These are phyloP conservation scores for Hirschioporus abietinus DNA, from an alignment of 768 basidiomycete species.

Conservation along the genomic window DNA sequence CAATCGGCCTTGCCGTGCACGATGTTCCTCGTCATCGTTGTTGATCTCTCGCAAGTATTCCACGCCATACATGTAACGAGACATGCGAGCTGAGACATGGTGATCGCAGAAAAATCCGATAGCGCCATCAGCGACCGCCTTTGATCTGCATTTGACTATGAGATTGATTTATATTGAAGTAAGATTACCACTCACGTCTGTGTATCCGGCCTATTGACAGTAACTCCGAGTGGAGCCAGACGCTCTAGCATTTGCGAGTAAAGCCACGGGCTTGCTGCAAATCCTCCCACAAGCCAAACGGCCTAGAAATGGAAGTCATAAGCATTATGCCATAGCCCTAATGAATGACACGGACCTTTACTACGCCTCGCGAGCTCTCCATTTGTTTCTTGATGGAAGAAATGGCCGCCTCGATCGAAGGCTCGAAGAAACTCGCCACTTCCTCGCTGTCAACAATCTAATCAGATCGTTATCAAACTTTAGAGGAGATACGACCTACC, in stretches of 20 bases:
- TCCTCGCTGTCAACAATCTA: slow-evolving; percentile 24
- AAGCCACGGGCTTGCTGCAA: slow-evolving; percentile 78
- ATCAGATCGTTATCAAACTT: slow-evolving; percentile 16
- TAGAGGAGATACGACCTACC: slow-evolving; percentile 36
- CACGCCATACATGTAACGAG: slow-evolving; percentile 77
- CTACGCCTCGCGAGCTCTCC: slow-evolving; percentile 58
- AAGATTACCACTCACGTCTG: slow-evolving; percentile 52
- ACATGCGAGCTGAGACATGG: slow-evolving; percentile 76
- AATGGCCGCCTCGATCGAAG: slow-evolving; percentile 70
- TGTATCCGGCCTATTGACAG: slow-evolving; percentile 70
- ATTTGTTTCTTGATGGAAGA: slow-evolving; percentile 67
- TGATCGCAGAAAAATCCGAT: slow-evolving; percentile 84
- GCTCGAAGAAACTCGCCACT: slow-evolving; percentile 73
- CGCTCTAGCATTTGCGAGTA: slow-evolving; percentile 71
- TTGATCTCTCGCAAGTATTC: slow-evolving; percentile 71
- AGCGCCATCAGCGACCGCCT: slow-evolving; percentile 80
- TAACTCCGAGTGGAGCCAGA: slow-evolving; percentile 47
- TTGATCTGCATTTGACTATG: slow-evolving; percentile 46
- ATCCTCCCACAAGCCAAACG: slow-evolving; percentile 81
- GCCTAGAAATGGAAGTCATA: slow-evolving; percentile 36
- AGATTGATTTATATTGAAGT: slow-evolving; percentile 1
- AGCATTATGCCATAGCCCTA: background rate
- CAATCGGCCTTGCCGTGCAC: slow-evolving; percentile 54
- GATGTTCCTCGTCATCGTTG: slow-evolving; percentile 58
- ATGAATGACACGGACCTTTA: slow-evolving; percentile 40